phyloP scores from a whole-genome alignment of 495 filamentous ascomycete species.

The Podospora sp. region DNA sequence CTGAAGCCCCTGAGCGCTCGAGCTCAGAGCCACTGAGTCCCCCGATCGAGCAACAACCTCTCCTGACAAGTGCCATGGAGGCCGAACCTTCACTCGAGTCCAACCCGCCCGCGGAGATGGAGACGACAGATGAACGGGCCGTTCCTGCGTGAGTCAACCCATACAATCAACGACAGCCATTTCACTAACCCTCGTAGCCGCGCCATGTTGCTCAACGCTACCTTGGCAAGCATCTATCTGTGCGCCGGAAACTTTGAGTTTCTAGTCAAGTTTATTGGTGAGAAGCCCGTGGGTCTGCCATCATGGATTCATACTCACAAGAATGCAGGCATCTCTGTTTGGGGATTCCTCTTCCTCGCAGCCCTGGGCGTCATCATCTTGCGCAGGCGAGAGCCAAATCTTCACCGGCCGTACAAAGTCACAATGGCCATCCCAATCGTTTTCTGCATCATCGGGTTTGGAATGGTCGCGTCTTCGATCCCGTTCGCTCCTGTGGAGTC shows the following conservation, averaged over 20 bases:
- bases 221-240: not conserved
- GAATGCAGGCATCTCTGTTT: not conserved
- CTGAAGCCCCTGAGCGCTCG: not conserved
- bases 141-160: not conserved
- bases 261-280: not conserved
- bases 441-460: not conserved
- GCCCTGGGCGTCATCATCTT: not conserved
- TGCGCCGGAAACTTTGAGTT: not conserved
- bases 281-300: not conserved
- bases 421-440: not conserved
- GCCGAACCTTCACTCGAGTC: not conserved
- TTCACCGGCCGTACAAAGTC: not conserved
- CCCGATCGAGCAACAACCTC: not conserved
- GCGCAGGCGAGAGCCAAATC: not conserved
- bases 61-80: not conserved
- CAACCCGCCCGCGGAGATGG: not conserved
- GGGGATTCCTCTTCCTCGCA: not conserved
- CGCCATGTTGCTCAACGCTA: not conserved
- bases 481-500: not conserved
- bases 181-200: not conserved
- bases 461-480: not conserved
- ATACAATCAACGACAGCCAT: not conserved
- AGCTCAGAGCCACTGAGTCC: not conserved
- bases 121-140: not conserved
- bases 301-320: not conserved